Evolutionary conservation across 2,329 filamentous ascomycete genomes (phyloP).

Genomic region (Colletotrichum filicis): DNA sequence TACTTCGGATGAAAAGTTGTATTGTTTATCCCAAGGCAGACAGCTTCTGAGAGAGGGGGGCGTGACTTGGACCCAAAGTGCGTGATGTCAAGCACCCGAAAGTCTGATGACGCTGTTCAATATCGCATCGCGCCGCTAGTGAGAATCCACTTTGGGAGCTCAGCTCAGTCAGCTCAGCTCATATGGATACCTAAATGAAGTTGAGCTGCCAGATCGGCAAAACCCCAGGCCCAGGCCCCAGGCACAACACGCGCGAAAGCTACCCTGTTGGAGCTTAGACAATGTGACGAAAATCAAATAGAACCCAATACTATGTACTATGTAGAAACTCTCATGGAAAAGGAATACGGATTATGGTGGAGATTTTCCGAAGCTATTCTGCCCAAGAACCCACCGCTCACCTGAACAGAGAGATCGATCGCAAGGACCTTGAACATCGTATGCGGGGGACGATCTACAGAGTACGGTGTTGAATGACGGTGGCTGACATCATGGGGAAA

Average conservation of each 20-base stretch:
- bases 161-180: neutral
- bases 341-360: neutral
- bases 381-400: slow-evolving; percentile 3
- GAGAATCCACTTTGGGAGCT: slow-evolving; percentile 1
- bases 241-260: neutral
- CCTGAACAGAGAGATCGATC: slow-evolving; percentile 14
- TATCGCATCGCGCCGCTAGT: slow-evolving; percentile 1
- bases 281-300: neutral
- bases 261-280: slow-evolving; percentile 13
- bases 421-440: slow-evolving; percentile 2
- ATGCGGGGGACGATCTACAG: neutral
- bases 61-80: neutral
- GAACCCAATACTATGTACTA: neutral
- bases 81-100: neutral
- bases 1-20: neutral
- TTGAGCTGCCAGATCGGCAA: slow-evolving; percentile 22
- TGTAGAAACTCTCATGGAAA: neutral
- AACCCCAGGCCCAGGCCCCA: slow-evolving; percentile 2
- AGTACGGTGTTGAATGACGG: slow-evolving; percentile 14
- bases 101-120: slow-evolving; percentile 6
- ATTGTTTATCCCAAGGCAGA: neutral
- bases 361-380: neutral
- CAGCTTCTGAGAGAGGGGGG: neutral
- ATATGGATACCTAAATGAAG: neutral
- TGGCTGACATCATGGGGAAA: slow-evolving; percentile 28